These are phyloP conservation scores for Ogataea salicorniae DNA, from an alignment of 805 yeast species.

Conservation along the genomic window DNA sequence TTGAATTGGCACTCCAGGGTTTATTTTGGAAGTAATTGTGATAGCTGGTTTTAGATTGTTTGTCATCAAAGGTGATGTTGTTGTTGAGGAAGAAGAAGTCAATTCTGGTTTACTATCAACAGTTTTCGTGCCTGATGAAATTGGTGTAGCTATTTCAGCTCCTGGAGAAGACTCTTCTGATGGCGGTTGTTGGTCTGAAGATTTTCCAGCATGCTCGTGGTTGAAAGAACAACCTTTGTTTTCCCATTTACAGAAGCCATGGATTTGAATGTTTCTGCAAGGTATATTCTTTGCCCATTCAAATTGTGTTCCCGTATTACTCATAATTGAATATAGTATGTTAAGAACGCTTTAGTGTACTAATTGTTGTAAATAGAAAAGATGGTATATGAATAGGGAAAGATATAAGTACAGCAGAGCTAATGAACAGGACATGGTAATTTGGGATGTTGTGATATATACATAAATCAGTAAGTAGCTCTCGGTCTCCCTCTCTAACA, in stretches of 20 bases:
- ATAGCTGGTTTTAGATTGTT: not conserved
- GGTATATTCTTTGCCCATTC: conserved; percentile 70
- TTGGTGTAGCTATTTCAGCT: not conserved
- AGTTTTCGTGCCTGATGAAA: conserved; percentile 3
- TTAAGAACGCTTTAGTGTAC: not conserved
- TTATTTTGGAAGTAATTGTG: not conserved
- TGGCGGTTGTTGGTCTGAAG: conserved; percentile 6
- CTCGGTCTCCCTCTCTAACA: no score
- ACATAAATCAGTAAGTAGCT: no score
- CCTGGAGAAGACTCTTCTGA: conserved; percentile 2
- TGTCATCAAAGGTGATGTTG: not conserved
- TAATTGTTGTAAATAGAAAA: no score
- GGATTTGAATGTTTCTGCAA: conserved; percentile 77
- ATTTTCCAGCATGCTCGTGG: conserved; percentile 43
- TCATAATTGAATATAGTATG: conserved; percentile 5
- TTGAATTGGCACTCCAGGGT: conserved; percentile 5
- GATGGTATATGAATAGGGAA: no score
- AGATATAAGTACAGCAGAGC: no score
- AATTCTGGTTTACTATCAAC: not conserved
- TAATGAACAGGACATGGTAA: no score
- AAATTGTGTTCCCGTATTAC: conserved; percentile 28
- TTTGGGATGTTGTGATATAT: no score
- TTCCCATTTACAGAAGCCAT: conserved; percentile 84
- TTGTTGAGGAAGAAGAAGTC: not conserved
- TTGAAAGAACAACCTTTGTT: conserved; percentile 83